These are phyloP conservation scores for Stentor roeselii DNA, from an alignment of 73 alveolate genomes.

Conservation along the genomic window DNA sequence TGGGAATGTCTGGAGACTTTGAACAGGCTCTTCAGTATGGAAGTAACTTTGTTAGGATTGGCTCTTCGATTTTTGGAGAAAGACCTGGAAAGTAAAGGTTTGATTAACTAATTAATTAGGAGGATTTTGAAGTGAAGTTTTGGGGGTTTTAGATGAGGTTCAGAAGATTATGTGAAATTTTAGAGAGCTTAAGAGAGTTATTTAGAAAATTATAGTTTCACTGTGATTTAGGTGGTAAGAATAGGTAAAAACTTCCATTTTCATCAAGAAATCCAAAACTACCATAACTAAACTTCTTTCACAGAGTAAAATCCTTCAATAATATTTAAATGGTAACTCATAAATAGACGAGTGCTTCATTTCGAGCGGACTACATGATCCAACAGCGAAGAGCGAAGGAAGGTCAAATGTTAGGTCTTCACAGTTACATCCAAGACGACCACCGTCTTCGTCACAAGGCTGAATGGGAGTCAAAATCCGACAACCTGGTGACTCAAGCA, in stretches of 20 bases:
- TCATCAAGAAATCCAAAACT: too few species aligned
- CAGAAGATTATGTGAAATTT: too few species aligned
- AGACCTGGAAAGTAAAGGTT: too few species aligned
- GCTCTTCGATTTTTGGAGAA: constrained; percentile 81
- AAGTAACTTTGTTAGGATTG: constrained; percentile 84
- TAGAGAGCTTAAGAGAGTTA: too few species aligned
- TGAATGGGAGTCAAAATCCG: constrained; percentile 50
- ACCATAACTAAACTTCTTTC: too few species aligned
- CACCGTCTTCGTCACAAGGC: constrained; percentile 39
- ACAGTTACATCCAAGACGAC: constrained; percentile 32
- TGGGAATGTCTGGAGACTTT: constrained; percentile 89
- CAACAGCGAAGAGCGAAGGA: constrained; percentile 48
- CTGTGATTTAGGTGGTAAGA: too few species aligned
- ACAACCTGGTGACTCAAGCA: constrained; percentile 27
- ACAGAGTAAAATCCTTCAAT: too few species aligned
- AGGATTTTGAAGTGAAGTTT: too few species aligned
- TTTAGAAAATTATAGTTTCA: too few species aligned
- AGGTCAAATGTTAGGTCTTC: constrained; percentile 19
- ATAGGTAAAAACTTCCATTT: too few species aligned
- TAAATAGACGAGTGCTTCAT: constrained; percentile 18
- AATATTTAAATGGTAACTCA: constrained; percentile 5
- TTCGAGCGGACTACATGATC: constrained; percentile 44
- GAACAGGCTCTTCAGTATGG: constrained; percentile 82
- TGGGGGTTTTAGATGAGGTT: too few species aligned
- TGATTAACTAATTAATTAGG: too few species aligned